Evolutionary conservation across 345 rosid genomes (phyloP), one percentile per base, ranked within the genome.

Genomic region (Mallotus nudiflorus): DNA sequence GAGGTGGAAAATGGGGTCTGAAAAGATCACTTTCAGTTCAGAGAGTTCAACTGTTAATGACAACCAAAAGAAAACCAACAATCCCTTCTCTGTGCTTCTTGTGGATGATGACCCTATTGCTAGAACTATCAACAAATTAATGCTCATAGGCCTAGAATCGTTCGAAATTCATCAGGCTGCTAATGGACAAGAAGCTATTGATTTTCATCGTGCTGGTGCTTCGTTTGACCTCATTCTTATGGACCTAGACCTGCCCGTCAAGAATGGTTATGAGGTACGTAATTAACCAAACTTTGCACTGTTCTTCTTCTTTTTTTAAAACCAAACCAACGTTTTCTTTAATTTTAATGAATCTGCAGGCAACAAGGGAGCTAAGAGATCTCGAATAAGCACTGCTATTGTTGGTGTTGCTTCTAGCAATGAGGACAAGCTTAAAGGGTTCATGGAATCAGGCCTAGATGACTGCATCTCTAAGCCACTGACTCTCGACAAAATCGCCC

Each of bases 241-340:
- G 75, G 87, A 83, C 42, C 37, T 75, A 56, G 80, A 83, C 14
- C 80, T 85, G 83, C 87, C 87, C 9, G 25, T 87, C 9, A 77
- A 81, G 88, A 67, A 82, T 60, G 85, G 89, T 3, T 46, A 9
- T 18, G 39, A 77, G 86, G 89, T 83, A 80, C 1, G 22, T n/a
- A n/a, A n/a, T n/a, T n/a, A n/a, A n/a, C n/a, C n/a, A n/a, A n/a
- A n/a, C n/a, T n/a, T n/a, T n/a, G n/a, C n/a, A n/a, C n/a, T n/a
- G n/a, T n/a, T n/a, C n/a, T n/a, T n/a, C n/a, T n/a, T n/a, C n/a
- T n/a, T n/a, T n/a, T n/a, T n/a, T n/a, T n/a, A n/a, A n/a, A n/a
- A n/a, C n/a, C n/a, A n/a, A n/a, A n/a, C n/a, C n/a, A n/a, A n/a
- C n/a, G n/a, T n/a, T n/a, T n/a, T n/a, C n/a, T n/a, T n/a, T n/a